These are phyloP conservation scores for Ophiostoma australiae DNA, from an alignment of 2,329 filamentous ascomycete genomes.

Conservation along the genomic window DNA sequence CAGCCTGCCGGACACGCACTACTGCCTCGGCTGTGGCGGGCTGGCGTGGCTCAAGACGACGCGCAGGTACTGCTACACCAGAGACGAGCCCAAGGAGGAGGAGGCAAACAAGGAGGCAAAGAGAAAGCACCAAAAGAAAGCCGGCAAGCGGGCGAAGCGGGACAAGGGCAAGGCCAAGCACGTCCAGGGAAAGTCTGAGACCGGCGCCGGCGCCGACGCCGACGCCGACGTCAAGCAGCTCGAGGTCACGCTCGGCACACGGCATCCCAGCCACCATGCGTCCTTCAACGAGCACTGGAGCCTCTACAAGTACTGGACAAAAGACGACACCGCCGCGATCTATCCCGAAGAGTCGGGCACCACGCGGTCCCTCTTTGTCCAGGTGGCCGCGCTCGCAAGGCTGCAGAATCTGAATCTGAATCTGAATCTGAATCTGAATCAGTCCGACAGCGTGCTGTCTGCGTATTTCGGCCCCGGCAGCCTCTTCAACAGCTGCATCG, in stretches of 20 bases:
- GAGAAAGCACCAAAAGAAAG: not conserved
- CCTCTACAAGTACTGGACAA: not conserved
- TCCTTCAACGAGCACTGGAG: constrained; percentile 20
- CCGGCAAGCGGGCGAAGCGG: not conserved
- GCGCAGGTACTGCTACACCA: not conserved
- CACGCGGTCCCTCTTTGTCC: constrained; percentile 23
- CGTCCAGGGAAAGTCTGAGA: too few relatives aligned
- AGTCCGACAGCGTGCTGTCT: not conserved
- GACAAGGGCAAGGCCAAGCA: constrained; percentile 3
- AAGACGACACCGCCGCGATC: not conserved
- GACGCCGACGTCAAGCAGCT: not conserved
- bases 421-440: not conserved
- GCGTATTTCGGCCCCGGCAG: constrained; percentile 19
- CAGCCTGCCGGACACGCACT: not conserved
- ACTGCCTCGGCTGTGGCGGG: constrained; percentile 15
- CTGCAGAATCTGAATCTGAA: not conserved
- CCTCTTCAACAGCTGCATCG: constrained; percentile 5
- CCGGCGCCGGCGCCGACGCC: not conserved
- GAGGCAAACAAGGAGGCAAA: not conserved
- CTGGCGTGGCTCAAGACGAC: constrained; percentile 19
- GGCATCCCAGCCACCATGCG: constrained; percentile 23
- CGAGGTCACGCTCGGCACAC: not conserved
- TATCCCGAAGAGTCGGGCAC: constrained; percentile 22
- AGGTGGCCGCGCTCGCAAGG: constrained; percentile 13
- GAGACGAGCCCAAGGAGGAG: not conserved